phyloP scores from a whole-genome alignment of 208 protist genomes.

The Trypanosoma platydactyli region DNA sequence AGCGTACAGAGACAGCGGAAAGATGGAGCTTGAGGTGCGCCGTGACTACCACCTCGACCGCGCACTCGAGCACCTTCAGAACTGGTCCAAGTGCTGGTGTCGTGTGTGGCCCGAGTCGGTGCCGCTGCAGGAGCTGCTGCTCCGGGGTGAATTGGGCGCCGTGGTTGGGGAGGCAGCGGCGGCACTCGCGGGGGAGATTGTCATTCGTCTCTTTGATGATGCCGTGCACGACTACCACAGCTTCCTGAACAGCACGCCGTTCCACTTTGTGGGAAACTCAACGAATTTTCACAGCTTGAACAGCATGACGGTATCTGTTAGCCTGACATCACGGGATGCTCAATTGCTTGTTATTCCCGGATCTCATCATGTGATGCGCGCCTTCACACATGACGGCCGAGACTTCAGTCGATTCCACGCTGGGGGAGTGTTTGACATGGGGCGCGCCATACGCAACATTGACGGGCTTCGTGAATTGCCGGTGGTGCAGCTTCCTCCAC shows the following conservation, averaged over 20 bases:
- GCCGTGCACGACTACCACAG: constrained; percentile 43
- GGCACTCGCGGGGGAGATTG: constrained; percentile 63
- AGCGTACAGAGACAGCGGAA: constrained; percentile 57
- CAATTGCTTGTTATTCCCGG: constrained; percentile 53
- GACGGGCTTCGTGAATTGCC: constrained; percentile 42
- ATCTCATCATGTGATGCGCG: constrained; percentile 65
- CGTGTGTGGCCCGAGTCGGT: constrained; percentile 41
- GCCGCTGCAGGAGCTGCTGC: constrained; percentile 32
- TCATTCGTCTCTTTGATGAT: constrained; percentile 74
- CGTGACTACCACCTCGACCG: constrained; percentile 66
- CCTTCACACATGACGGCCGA: constrained; percentile 53
- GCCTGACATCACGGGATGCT: constrained; percentile 28
- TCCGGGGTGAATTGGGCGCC: constrained; percentile 35
- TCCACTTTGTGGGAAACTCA: constrained; percentile 43
- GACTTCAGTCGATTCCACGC: constrained; percentile 55
- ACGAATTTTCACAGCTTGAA: constrained; percentile 27
- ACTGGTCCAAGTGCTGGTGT: constrained; percentile 67
- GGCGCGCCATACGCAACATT: constrained; percentile 52
- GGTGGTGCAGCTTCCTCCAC: constrained; percentile 42
- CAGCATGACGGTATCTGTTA: constrained; percentile 49
- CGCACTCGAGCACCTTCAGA: constrained; percentile 57
- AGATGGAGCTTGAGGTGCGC: constrained; percentile 62
- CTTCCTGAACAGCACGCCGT: constrained; percentile 64
- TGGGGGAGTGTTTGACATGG: constrained; percentile 64
- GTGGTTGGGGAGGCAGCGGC: constrained; percentile 61